These are phyloP conservation scores for Capniomyces stellatus DNA, from an alignment of 371 early-diverging fungal species.

Conservation along the genomic window DNA sequence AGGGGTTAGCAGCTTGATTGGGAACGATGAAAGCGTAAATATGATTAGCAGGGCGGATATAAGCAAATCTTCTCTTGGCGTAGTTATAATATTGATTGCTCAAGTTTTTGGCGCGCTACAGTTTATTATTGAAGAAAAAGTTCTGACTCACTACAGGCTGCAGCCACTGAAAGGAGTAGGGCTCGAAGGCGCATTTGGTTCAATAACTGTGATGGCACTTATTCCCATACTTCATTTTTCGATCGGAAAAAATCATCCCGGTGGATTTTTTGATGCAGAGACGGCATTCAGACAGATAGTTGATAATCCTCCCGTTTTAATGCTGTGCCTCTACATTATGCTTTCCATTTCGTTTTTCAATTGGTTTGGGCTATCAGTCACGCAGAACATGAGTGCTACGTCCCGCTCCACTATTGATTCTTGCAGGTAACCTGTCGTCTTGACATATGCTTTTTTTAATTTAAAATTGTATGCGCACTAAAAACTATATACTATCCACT, in stretches of 20 bases:
- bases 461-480: too few relatives aligned
- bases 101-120: conserved; percentile 83
- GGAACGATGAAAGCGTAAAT: conserved; percentile 6
- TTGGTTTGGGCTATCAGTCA: conserved; percentile 85
- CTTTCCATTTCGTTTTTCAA: conserved; percentile 85
- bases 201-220: conserved; percentile 40
- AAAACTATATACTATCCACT: too few relatives aligned
- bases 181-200: conserved; percentile 81
- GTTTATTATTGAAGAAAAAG: conserved; percentile 89
- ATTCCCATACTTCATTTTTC: conserved; percentile 60
- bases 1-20: conserved; percentile 48
- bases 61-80: conserved; percentile 38
- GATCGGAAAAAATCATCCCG: conserved; percentile 36
- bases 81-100: conserved; percentile 64
- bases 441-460: too few relatives aligned
- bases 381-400: conserved; percentile 65
- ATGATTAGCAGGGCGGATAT: conserved; percentile 4
- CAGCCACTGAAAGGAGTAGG: conserved; percentile 81
- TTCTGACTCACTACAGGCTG: conserved; percentile 54
- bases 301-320: conserved; percentile 41
- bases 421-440: conserved; percentile 31
- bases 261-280: conserved; percentile 59
- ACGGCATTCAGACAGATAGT: conserved; percentile 57
- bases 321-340: conserved; percentile 57
- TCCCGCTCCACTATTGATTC: conserved; percentile 88